These are phyloP conservation scores for Emmonsiellopsis sp. DNA, from an alignment of 2,329 filamentous ascomycete species.

Conservation along the genomic window DNA sequence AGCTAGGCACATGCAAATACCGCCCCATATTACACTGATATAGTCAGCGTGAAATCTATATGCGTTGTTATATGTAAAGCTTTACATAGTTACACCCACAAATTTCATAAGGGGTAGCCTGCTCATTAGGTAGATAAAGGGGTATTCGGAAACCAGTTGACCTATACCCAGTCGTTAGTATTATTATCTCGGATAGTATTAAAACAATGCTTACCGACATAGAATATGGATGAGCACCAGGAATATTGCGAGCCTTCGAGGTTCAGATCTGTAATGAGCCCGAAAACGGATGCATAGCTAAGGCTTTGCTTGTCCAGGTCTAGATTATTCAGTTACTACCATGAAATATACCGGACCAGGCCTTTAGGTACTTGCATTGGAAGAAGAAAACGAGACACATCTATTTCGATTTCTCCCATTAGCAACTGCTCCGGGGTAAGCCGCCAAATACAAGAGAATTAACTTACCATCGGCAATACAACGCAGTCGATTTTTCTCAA, in stretches of 20 bases:
- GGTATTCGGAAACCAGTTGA: constrained; percentile 41
- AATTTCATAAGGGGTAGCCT: constrained; percentile 40
- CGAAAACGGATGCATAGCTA: not conserved
- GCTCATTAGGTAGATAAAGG: constrained; percentile 45
- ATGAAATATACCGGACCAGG: not conserved
- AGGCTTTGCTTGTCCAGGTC: not conserved
- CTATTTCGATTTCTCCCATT: not conserved
- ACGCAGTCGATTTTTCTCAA: not conserved
- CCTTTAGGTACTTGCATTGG: not conserved
- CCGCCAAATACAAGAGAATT: too few relatives aligned
- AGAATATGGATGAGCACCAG: not conserved
- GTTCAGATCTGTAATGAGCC: not conserved
- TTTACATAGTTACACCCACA: constrained; percentile 40
- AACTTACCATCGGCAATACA: not conserved
- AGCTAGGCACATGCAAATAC: constrained; percentile 38
- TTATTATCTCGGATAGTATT: not conserved
- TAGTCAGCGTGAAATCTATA: not conserved
- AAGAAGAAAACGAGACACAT: not conserved
- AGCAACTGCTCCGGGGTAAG: too few relatives aligned
- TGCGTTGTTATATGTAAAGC: not conserved
- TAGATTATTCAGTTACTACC: not conserved
- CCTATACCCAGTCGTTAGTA: constrained; percentile 12
- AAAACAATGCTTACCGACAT: not conserved
- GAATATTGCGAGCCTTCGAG: not conserved
- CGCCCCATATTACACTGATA: constrained; percentile 34